These are phyloP conservation scores for Rhizopogon rudus DNA, from an alignment of 768 basidiomycete species.

Conservation along the genomic window DNA sequence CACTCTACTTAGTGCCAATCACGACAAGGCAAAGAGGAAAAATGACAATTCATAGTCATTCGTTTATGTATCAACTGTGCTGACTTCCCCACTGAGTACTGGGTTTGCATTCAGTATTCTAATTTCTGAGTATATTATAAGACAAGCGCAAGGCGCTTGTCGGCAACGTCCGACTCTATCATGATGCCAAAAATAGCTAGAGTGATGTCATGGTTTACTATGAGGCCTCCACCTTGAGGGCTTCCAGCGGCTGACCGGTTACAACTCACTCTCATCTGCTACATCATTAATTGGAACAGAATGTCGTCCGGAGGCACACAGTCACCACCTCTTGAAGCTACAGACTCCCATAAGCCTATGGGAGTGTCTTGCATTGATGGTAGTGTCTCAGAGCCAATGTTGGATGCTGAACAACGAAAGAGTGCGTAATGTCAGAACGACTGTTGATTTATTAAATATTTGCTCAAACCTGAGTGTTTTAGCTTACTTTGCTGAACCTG, in stretches of 20 bases:
- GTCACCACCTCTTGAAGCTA: slow-evolving; percentile 51
- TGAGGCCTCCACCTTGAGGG: background rate
- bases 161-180: too few relatives aligned
- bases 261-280: background rate
- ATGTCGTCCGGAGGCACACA: slow-evolving; percentile 37
- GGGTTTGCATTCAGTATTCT: too few relatives aligned
- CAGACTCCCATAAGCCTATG: slow-evolving; percentile 42
- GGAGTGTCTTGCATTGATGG: slow-evolving; percentile 41
- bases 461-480: background rate
- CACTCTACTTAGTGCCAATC: too few relatives aligned
- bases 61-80: too few relatives aligned
- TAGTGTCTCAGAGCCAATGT: slow-evolving; percentile 28
- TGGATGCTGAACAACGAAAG: slow-evolving; percentile 41
- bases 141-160: too few relatives aligned
- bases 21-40: too few relatives aligned
- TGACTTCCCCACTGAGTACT: too few relatives aligned
- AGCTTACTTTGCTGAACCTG: slow-evolving; percentile 16
- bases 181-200: too few relatives aligned
- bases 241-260: background rate
- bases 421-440: slow-evolving; percentile 23
- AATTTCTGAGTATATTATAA: too few relatives aligned
- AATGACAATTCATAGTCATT: too few relatives aligned
- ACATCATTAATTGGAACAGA: background rate
- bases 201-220: background rate
- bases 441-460: background rate